Evolutionary conservation across 2,329 filamentous ascomycete species (phyloP), one percentile per base, ranked within the genome.

Genomic region (Pseudogymnoascus sp.): DNA sequence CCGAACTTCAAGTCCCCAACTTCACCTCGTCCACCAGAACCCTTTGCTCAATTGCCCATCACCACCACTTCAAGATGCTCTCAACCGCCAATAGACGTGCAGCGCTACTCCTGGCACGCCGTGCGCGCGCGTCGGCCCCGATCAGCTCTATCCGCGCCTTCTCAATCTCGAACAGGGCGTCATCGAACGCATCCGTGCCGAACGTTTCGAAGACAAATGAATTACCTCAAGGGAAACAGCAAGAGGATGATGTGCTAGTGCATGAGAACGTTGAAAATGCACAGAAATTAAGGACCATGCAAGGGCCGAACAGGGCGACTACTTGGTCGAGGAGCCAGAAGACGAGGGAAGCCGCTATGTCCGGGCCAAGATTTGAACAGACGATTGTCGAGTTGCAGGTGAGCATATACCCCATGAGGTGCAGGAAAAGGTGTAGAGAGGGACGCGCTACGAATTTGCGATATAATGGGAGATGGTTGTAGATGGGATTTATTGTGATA

Each of bases 291-390:
- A 69, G 70, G 38, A 63, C 67, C 12, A 64, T 65, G 63, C 94
- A 99, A 80, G 91, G 93, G 33, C 94, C 94, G 21, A 99, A 99
- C 80, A 85, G 92, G 66, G 78, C 81, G 65, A 84, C 78, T 5
- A 83, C 91, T 65, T 99, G 94, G 94, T 91, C 91, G 66, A 79
- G 85, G 73, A 96, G 86, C 78, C 94, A 99, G 82, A 85, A 85
- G 76, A 86, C 91, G 40, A 83, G 93, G 71, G 83, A 85, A 62
- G 77, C 86, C 76, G 94, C 92, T 62, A 99, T 99, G 93, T 86
- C 86, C 44, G 94, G 94, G 44, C 94, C 94, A 68, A 83, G 93
- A 70, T 99, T 99, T 73, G 94, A 99, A 82, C 93, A 97, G 85
- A 97, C 91, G 35, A 91, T 96, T 72, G 93, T 97, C 78, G 85